Evolutionary conservation across 805 yeast species (phyloP), one percentile per base, ranked within the genome.

Genomic region (Candida golubevii): DNA sequence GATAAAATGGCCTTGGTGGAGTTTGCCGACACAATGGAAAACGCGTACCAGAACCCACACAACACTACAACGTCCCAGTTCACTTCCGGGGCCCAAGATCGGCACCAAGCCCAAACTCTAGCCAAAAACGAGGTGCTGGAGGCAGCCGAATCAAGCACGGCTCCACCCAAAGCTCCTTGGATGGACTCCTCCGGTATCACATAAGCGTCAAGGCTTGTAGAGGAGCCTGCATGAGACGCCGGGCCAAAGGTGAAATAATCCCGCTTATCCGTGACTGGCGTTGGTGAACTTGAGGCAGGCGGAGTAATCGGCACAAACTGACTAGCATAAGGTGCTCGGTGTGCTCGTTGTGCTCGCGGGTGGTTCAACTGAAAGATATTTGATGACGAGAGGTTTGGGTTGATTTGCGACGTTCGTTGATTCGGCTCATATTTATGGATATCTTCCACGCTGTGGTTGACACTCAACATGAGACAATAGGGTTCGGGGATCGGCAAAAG

Each of bases 11-110:
- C 69, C 62, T 91, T 91, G 31, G 95, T 82, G 31, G 91, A 72
- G 58, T 88, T 88, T 53, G 83, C 84, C 2, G 96, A 85, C 8
- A 90, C 64, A 8, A 95, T 90, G 29, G 95, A 83, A 8, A 83
- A 70, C 28, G 79, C 58, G 66, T 91, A 91, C 98, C 98, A 91
- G 32, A 75, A 56, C 8, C 76, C 59, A 62, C 98, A 91, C 30
- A 86, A 63, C 8, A 53, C 37, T 4, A 61, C 34, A 26, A 51
- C 54, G 33, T 48, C 49, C 44, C 45, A 26, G 35, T 46, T 45
- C 33, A 53, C 18, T 4, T 45, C 39, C 13, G 56, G 56, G 6
- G 48, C 30, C 46, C 36, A 39, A 13, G 27, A 38, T 12, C 28
- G 34, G 33, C 26, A 26, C 51, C 51, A 48, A 4, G 39, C 30